A percentile compares a stretch with the other conserved stretches of the same genome.
These are phyloP conservation scores for Polygonum aviculare DNA, from an alignment of 148 eudicot species.

Conservation along the genomic window DNA sequence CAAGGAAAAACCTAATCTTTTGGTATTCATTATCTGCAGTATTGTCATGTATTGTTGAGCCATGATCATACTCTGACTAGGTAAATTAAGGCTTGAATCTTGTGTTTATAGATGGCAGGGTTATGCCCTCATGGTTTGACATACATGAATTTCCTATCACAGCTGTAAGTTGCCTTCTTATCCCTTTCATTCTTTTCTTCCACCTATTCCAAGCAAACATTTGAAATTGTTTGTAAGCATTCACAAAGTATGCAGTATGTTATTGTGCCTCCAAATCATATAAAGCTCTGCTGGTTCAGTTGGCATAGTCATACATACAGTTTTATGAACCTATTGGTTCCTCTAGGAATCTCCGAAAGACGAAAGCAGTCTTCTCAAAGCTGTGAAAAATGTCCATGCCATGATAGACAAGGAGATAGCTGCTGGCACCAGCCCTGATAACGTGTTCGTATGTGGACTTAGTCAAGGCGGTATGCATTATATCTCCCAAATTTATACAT, in stretches of 20 bases:
- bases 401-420: slow-evolving; percentile 87
- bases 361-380: slow-evolving; percentile 57
- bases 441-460: slow-evolving; percentile 90
- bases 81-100: background rate
- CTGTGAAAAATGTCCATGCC: slow-evolving; percentile 66
- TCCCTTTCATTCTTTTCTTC: background rate
- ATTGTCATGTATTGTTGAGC: too few relatives aligned
- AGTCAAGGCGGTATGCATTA: slow-evolving; percentile 91
- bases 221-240: background rate
- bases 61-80: background rate
- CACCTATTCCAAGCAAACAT: background rate
- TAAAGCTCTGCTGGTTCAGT: background rate
- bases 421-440: slow-evolving; percentile 66
- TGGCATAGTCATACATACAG: background rate
- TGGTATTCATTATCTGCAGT: too few relatives aligned
- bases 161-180: slow-evolving; percentile 47
- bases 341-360: slow-evolving; percentile 80
- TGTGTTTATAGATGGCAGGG: slow-evolving; percentile 58
- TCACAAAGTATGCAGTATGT: too few relatives aligned
- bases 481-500: background rate
- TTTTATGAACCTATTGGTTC: background rate
- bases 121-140: slow-evolving; percentile 95
- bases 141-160: slow-evolving; percentile 76
- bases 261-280: background rate
- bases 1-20: too few relatives aligned